Evolutionary conservation across 2,329 filamentous ascomycete species (phyloP).

Genomic region (Sporothrix phasma): DNA sequence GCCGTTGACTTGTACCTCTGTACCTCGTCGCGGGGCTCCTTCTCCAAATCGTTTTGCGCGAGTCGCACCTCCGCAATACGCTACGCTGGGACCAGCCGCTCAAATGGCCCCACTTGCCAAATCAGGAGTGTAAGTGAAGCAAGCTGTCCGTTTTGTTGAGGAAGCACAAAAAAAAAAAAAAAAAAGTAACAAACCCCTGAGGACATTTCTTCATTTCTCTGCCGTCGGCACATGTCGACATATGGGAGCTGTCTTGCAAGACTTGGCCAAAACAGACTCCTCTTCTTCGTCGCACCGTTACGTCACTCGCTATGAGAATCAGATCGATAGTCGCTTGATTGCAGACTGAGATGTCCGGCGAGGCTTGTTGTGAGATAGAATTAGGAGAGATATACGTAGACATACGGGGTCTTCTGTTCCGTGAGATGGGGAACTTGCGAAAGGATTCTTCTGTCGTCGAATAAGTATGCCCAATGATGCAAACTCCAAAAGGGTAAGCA

Average conservation of each 20-base stretch:
- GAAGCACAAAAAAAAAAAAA: background rate
- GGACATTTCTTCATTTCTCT: background rate
- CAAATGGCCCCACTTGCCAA: slow-evolving; percentile 8
- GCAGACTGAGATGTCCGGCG: background rate
- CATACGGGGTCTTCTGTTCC: background rate
- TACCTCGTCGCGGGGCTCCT: background rate
- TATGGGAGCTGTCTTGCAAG: background rate
- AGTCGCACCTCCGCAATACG: background rate
- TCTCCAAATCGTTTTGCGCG: background rate
- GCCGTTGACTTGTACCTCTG: background rate
- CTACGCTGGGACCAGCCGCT: background rate
- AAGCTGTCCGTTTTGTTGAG: background rate
- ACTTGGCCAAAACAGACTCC: background rate
- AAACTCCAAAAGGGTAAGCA: background rate
- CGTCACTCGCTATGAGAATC: too few species aligned
- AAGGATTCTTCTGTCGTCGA: background rate
- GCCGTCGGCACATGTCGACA: background rate
- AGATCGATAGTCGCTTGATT: too few species aligned
- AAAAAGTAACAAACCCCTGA: background rate
- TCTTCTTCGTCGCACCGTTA: background rate
- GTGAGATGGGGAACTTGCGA: background rate
- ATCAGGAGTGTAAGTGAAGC: slow-evolving; percentile 6
- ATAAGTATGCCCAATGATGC: background rate
- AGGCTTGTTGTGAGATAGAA: background rate
- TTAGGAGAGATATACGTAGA: background rate